Conservation (phyloP, 768 basidiomycete genomes). For the Agaricus blazei region DNA sequence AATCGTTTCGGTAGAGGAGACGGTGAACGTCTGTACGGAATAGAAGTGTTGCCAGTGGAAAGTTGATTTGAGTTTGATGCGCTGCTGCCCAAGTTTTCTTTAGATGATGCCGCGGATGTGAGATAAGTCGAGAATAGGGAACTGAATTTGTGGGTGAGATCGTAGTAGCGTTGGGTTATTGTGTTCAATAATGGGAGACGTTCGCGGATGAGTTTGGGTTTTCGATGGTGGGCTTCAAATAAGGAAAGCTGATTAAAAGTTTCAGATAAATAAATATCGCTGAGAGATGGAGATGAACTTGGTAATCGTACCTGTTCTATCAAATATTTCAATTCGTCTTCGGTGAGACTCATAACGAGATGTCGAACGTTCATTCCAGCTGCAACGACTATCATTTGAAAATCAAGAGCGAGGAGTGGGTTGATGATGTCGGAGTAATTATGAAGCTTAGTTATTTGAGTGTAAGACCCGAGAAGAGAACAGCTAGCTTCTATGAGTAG, state of each 20-base stretch:
- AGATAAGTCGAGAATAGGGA: neutral
- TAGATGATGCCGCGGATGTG: neutral
- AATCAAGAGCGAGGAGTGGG: neutral
- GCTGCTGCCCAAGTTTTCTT: no score
- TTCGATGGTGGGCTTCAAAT: neutral
- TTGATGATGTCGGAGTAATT: neutral
- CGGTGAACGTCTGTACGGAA: neutral
- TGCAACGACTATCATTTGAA: neutral
- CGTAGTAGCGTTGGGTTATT: neutral
- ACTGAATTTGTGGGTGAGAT: neutral
- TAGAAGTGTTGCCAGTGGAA: neutral
- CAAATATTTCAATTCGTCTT: neutral
- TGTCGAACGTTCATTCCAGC: neutral
- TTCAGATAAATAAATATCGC: neutral
- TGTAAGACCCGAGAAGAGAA: constrained; percentile 1
- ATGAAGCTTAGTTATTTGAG: neutral
- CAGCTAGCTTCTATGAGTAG: constrained; percentile 2
- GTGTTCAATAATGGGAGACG: neutral
- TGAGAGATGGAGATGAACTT: no score
- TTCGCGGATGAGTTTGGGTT: constrained; percentile 3
- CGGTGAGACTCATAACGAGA: neutral
- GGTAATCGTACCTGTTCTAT: neutral
- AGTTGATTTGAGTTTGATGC: no score
- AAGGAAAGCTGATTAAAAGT: neutral
- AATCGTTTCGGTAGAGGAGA: neutral